Percentiles rank a stretch among this genome's conserved stretches.
Conservation (phyloP, 345 rosid species). For the Rhodomyrtus tomentosa region DNA sequence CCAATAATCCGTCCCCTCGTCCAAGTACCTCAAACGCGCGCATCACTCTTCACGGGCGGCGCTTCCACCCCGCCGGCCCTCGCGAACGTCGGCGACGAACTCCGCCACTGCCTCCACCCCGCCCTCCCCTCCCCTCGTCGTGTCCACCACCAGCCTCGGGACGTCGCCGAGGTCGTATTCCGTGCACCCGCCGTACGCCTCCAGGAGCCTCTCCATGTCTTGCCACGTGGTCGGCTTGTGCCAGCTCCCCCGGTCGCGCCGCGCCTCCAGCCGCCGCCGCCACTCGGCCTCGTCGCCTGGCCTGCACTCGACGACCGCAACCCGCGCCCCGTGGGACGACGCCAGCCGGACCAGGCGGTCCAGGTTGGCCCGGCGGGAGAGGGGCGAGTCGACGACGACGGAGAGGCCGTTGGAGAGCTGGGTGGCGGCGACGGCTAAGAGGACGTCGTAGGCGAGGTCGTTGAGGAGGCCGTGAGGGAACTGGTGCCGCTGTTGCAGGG, state of each 20-base stretch:
- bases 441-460: slow-evolving; percentile 39
- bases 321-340: slow-evolving; percentile 10
- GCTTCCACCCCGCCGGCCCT: not conserved
- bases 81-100: slow-evolving; percentile 15
- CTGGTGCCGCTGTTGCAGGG: slow-evolving; percentile 16
- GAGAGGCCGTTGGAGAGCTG: slow-evolving; percentile 46
- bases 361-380: slow-evolving; percentile 36
- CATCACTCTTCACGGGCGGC: not conserved
- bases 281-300: slow-evolving; percentile 38
- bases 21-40: not conserved
- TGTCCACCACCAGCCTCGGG: slow-evolving; percentile 42
- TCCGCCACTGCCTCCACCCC: slow-evolving; percentile 15
- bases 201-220: slow-evolving; percentile 41
- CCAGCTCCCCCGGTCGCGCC: slow-evolving; percentile 29
- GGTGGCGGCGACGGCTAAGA: slow-evolving; percentile 35
- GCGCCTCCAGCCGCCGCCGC: slow-evolving; percentile 39
- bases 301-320: slow-evolving; percentile 42
- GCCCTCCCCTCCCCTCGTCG: slow-evolving; percentile 13
- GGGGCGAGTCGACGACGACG: slow-evolving; percentile 46
- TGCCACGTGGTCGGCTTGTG: slow-evolving; percentile 63
- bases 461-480: slow-evolving; percentile 24
- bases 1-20: not conserved
- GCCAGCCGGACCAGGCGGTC: slow-evolving; percentile 30
- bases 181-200: slow-evolving; percentile 41
- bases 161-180: slow-evolving; percentile 49